Conservation (phyloP, 1,139 yeast species). For the Yamadazyma buinensis region DNA sequence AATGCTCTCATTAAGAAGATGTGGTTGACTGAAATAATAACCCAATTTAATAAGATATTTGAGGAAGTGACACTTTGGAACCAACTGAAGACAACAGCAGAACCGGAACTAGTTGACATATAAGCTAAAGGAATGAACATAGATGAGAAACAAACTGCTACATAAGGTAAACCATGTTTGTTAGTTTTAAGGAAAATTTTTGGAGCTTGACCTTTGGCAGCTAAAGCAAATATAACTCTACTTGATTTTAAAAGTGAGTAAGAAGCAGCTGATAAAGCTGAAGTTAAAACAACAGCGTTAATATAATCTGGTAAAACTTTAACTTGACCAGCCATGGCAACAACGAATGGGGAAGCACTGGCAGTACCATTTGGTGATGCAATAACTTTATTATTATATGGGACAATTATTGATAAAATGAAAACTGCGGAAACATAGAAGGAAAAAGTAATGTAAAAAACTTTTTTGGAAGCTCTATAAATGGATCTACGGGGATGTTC, state of each 20-base stretch:
- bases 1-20: slow-evolving; percentile 37
- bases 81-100: slow-evolving; percentile 39
- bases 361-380: slow-evolving; percentile 26
- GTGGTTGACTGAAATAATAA: slow-evolving; percentile 30
- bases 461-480: slow-evolving; percentile 71
- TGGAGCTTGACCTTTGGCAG: slow-evolving; percentile 38
- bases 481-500: slow-evolving; percentile 61
- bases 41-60: slow-evolving; percentile 39
- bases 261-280: slow-evolving; percentile 51
- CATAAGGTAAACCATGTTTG: slow-evolving; percentile 37
- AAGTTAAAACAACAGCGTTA: slow-evolving; percentile 49
- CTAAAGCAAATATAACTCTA: slow-evolving; percentile 47
- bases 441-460: slow-evolving; percentile 63
- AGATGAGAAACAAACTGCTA: slow-evolving; percentile 34
- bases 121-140: slow-evolving; percentile 61
- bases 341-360: slow-evolving; percentile 39
- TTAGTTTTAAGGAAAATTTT: slow-evolving; percentile 31
- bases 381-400: slow-evolving; percentile 32
- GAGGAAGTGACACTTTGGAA: slow-evolving; percentile 38
- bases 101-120: slow-evolving; percentile 24
- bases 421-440: slow-evolving; percentile 50
- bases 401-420: slow-evolving; percentile 45
- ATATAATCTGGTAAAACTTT: slow-evolving; percentile 44
- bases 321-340: slow-evolving; percentile 37
- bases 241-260: slow-evolving; percentile 51